A percentile compares a stretch with the other conserved stretches of the same genome.
Evolutionary conservation across 2,329 filamentous ascomycete genomes (phyloP).

Genomic region (Cladophialophora carrionii): DNA sequence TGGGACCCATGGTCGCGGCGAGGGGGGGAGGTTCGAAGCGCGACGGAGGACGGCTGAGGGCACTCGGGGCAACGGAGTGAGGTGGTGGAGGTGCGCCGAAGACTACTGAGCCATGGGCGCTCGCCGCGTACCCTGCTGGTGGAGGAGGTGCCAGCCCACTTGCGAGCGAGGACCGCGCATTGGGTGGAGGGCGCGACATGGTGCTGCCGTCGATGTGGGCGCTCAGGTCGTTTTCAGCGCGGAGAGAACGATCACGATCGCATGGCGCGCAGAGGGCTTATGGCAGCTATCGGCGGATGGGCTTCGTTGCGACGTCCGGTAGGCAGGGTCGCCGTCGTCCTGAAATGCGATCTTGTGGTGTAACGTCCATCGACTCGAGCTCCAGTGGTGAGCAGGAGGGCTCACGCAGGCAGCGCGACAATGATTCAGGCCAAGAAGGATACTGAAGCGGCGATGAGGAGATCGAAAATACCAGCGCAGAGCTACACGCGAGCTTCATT

Average conservation of each 20-base stretch:
- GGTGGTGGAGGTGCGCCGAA: constrained; percentile 26
- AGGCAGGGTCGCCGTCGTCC: constrained; percentile 29
- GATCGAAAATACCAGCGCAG: background rate
- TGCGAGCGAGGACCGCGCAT: constrained; percentile 30
- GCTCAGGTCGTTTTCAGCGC: constrained; percentile 9
- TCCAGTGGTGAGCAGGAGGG: background rate
- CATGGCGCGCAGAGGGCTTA: constrained; percentile 11
- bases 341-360: constrained; percentile 22
- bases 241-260: background rate
- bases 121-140: constrained; percentile 25
- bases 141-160: constrained; percentile 33
- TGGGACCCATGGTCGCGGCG: constrained; percentile 34
- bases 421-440: background rate
- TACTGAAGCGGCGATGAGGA: background rate
- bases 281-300: background rate
- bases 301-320: background rate
- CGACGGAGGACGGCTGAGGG: constrained; percentile 27
- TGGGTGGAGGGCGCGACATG: constrained; percentile 32
- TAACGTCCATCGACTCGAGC: constrained; percentile 31
- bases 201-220: background rate
- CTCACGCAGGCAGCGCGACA: background rate
- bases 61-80: constrained; percentile 19
- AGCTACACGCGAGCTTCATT: constrained; percentile 14
- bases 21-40: constrained; percentile 38
- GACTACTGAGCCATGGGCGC: constrained; percentile 30